Evolutionary conservation across 1,284 basidiomycete species (phyloP).

Genomic region (Heterobasidion irregulare): DNA sequence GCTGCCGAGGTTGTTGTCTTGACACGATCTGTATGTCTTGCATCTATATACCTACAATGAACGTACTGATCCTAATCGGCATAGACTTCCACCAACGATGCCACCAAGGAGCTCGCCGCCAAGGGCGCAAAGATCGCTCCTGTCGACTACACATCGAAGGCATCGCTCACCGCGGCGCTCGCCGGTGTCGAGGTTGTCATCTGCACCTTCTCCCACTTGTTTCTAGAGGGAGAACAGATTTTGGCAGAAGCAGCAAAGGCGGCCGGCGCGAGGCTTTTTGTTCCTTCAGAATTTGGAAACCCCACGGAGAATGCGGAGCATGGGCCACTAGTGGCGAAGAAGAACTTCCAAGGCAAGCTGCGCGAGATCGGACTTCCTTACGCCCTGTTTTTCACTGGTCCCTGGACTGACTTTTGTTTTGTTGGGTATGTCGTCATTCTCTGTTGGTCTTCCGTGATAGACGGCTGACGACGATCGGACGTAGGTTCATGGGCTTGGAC

Average conservation of each 20-base stretch:
- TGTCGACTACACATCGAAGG: slow-evolving; percentile 23
- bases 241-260: slow-evolving; percentile 28
- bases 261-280: slow-evolving; percentile 28
- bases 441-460: neutral
- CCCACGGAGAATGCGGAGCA: slow-evolving; percentile 16
- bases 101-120: slow-evolving; percentile 6
- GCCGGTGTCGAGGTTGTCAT: slow-evolving; percentile 22
- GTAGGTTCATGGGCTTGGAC: slow-evolving; percentile 13
- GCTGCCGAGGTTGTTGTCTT: slow-evolving; percentile 7
- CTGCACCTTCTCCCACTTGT: slow-evolving; percentile 21
- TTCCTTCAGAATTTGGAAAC: slow-evolving; percentile 30
- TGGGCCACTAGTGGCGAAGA: slow-evolving; percentile 10
- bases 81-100: neutral
- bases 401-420: slow-evolving; percentile 13
- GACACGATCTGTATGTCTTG: slow-evolving; percentile 8
- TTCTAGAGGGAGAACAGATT: slow-evolving; percentile 19
- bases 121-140: slow-evolving; percentile 19
- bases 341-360: slow-evolving; percentile 16
- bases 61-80: too few relatives aligned
- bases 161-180: slow-evolving; percentile 20
- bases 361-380: slow-evolving; percentile 23
- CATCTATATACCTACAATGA: too few relatives aligned
- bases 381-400: slow-evolving; percentile 23
- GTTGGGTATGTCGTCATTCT: neutral
- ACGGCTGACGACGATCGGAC: slow-evolving; percentile 10